These are phyloP conservation scores for Globisporangium uncinulatum DNA, from an alignment of 352 stramenopile genomes.

Conservation along the genomic window DNA sequence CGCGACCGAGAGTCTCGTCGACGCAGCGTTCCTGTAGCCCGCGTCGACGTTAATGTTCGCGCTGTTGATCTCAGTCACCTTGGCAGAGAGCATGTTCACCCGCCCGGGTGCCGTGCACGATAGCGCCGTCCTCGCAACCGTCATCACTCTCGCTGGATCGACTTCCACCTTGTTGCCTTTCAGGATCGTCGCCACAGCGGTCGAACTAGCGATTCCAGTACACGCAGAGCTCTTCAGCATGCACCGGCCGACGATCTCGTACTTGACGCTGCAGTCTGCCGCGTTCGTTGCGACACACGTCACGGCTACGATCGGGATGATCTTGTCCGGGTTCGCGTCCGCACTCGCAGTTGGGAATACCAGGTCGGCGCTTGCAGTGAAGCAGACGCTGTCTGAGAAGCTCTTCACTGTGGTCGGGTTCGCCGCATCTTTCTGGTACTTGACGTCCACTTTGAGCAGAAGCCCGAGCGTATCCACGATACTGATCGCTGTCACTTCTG, in stretches of 20 bases:
- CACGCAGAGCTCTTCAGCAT: neutral
- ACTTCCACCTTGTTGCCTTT: neutral
- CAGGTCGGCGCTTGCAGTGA: neutral
- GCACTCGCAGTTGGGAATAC: neutral
- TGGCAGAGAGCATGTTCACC: neutral
- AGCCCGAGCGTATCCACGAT: neutral
- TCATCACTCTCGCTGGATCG: neutral
- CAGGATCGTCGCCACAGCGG: neutral
- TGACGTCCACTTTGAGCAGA: neutral
- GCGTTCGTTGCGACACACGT: neutral
- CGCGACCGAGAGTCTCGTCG: neutral
- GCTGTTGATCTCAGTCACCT: neutral
- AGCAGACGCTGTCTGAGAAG: too few species aligned
- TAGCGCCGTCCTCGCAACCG: neutral
- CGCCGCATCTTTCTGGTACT: neutral
- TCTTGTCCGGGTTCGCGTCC: neutral
- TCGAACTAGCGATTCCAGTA: too few species aligned
- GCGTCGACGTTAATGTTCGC: neutral
- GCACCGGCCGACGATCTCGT: slow-evolving; percentile 1
- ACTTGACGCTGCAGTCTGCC: slow-evolving; percentile 1
- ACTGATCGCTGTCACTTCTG: neutral
- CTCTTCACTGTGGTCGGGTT: too few species aligned
- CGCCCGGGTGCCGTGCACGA: neutral
- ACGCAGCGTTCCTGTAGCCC: neutral
- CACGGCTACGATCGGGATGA: neutral